Base-by-base conservation (phyloP, 768 basidiomycete genomes). In the Leccinum uliginosum region DNA sequence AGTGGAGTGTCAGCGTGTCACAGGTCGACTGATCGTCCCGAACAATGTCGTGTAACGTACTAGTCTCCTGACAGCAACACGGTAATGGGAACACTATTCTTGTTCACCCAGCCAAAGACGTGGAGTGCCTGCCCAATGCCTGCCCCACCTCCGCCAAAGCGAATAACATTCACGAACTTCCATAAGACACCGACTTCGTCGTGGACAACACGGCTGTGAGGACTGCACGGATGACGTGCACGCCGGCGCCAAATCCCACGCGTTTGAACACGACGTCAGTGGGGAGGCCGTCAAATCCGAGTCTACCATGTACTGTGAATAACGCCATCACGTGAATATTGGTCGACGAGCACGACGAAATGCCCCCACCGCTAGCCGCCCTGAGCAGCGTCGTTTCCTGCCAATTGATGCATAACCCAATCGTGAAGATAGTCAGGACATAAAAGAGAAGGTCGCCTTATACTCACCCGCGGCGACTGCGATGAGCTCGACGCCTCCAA, bases 381-480 rank as follows among this genome's bases (percentile, higher is more conserved):
- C 64, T 78, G 3, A 81, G 73, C 3, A 86, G 71, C 8, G 76
- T 80, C 38, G 76, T 74, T 63, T 86, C 83, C 45, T 76, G 71
- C 65, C 80, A 81, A 66, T 83, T 84, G 69, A 87, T 83, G 60
- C 83, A 81, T 30, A 86, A 66, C 29, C 85, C 85, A 55, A 88
- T 86, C 12, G 84, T 83, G 47, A 86, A 69, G 58, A 87, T 80
- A 8, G 84, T 80, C 27, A 85, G 75, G 59, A 86, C 71, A 62
- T 85, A 88, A 66, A 89, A 85, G 21, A 89, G 62, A 87, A 87
- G 0, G 85, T 86, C 35, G 82, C 82, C 62, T 84, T 85, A n/a
- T n/a, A n/a, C n/a, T n/a, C n/a, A n/a, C n/a, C n/a, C n/a, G n/a
- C n/a, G n/a, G n/a, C n/a, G n/a, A n/a, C n/a, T n/a, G n/a, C n/a